Conservation (phyloP, 345 rosid species). For the Eucalyptus shirleyi region DNA sequence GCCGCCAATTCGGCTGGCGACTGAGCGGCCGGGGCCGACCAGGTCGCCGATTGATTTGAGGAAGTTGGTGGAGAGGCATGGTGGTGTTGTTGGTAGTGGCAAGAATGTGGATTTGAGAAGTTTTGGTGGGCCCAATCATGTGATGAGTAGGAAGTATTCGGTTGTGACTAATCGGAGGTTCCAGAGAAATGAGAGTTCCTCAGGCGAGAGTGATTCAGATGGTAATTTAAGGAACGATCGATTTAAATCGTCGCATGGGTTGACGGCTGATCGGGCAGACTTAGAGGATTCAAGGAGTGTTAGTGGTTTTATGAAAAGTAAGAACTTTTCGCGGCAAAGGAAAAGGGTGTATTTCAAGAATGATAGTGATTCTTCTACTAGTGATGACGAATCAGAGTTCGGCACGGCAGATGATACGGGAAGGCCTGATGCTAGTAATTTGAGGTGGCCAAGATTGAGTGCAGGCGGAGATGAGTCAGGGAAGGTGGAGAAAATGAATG, state of each 20-base stretch:
- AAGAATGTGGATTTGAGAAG: neutral
- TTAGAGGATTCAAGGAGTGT: neutral
- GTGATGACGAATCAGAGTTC: conserved; percentile 42
- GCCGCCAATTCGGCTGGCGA: neutral
- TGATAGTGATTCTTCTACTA: conserved; percentile 40
- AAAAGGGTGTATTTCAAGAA: conserved; percentile 18
- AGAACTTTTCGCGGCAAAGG: neutral
- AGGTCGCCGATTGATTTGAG: conserved; percentile 41
- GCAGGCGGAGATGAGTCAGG: neutral
- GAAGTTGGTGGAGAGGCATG: conserved; percentile 12
- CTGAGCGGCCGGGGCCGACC: conserved; percentile 6
- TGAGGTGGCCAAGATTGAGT: neutral
- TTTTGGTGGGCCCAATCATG: neutral
- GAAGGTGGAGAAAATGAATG: conserved; percentile 12
- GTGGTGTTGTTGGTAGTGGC: neutral
- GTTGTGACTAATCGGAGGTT: conserved; percentile 15
- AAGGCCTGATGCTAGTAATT: neutral
- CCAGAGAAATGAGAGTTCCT: conserved; percentile 11
- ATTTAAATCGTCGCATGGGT: neutral
- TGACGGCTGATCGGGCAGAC: neutral
- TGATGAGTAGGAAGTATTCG: conserved; percentile 35
- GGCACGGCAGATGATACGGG: conserved; percentile 4
- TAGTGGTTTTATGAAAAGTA: neutral
- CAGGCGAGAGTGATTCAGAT: neutral
- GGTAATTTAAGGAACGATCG: neutral